These are phyloP conservation scores for Chlamydomonas sp. DNA, from an alignment of 139 green algal species.

Conservation along the genomic window DNA sequence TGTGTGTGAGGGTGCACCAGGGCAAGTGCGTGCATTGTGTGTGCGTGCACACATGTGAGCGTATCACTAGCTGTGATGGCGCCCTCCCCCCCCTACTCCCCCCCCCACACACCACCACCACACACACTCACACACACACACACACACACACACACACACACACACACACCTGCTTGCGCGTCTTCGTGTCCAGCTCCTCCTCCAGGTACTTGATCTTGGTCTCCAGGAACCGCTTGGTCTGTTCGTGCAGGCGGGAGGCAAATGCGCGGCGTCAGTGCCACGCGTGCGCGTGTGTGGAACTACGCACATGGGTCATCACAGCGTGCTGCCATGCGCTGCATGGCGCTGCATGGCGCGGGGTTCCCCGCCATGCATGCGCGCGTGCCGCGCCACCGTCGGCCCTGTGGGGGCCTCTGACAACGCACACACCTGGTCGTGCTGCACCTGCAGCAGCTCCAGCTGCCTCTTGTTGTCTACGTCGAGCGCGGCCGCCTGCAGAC, in stretches of 20 bases:
- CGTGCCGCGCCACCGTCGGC: not conserved
- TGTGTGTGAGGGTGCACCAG: too few species aligned
- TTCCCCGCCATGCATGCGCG: too few species aligned
- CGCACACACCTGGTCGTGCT: constrained; percentile 32
- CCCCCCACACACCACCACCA: not conserved
- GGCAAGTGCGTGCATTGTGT: too few species aligned
- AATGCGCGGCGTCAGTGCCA: too few species aligned
- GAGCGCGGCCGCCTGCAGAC: constrained; percentile 19
- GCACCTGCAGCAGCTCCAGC: constrained; percentile 30
- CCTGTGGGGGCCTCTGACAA: not conserved
- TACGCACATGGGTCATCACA: too few species aligned
- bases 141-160: not conserved
- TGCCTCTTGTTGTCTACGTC: constrained; percentile 25
- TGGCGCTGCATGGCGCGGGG: too few species aligned
- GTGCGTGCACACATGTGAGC: too few species aligned
- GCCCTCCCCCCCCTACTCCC: not conserved
- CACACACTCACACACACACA: constrained; percentile 5
- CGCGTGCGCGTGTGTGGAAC: too few species aligned
- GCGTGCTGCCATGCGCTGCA: too few species aligned
- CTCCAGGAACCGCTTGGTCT: constrained; percentile 22
- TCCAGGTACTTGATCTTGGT: constrained; percentile 25
- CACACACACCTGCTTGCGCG: constrained; percentile 7
- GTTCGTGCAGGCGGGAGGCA: too few species aligned
- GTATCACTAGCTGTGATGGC: too few species aligned
- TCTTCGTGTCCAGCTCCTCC: constrained; percentile 23